Percentiles rank a stretch among this genome's conserved stretches.
Conservation (phyloP, 768 basidiomycete genomes). For the Pleurotus cornucopiae region DNA sequence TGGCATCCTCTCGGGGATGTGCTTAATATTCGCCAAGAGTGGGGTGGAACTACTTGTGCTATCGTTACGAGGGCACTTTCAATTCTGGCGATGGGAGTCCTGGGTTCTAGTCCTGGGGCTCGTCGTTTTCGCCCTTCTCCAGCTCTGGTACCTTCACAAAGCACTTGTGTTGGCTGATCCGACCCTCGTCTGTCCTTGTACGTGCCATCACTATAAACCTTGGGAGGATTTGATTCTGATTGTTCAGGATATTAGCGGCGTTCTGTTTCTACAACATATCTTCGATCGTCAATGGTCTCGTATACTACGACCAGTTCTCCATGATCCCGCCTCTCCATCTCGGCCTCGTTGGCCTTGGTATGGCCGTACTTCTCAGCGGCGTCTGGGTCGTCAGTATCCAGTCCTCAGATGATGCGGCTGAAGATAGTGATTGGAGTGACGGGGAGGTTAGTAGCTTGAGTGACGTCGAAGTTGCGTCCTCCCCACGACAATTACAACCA, state of each 20-base stretch:
- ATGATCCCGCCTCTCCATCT: conserved; percentile 67
- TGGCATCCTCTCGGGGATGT: conserved; percentile 89
- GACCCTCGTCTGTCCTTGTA: conserved; percentile 81
- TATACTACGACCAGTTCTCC: conserved; percentile 85
- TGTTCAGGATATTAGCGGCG: conserved; percentile 48
- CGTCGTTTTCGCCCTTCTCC: conserved; percentile 69
- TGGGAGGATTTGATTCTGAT: conserved; percentile 13
- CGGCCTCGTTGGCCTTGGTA: conserved; percentile 72
- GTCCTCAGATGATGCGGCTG: conserved; percentile 48
- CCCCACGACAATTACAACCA: conserved; percentile 19
- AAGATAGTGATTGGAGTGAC: conserved; percentile 45
- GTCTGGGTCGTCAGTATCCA: conserved; percentile 89
- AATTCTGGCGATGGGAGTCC: conserved; percentile 80
- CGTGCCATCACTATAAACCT: conserved; percentile 24
- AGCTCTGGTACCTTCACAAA: conserved; percentile 83
- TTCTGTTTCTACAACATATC: conserved; percentile 96
- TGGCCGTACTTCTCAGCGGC: conserved; percentile 72
- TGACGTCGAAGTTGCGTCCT: conserved; percentile 22
- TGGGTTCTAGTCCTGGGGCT: conserved; percentile 79
- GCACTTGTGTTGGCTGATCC: conserved; percentile 79
- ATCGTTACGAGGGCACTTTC: conserved; percentile 70
- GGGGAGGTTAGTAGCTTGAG: conserved; percentile 27
- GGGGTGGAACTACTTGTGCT: conserved; percentile 85
- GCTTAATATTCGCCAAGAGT: conserved; percentile 89
- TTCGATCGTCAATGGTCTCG: conserved; percentile 83